Evolutionary conservation across 495 filamentous ascomycete genomes (phyloP), one percentile per base, ranked within the genome.

Genomic region (Penicillium goetzii): DNA sequence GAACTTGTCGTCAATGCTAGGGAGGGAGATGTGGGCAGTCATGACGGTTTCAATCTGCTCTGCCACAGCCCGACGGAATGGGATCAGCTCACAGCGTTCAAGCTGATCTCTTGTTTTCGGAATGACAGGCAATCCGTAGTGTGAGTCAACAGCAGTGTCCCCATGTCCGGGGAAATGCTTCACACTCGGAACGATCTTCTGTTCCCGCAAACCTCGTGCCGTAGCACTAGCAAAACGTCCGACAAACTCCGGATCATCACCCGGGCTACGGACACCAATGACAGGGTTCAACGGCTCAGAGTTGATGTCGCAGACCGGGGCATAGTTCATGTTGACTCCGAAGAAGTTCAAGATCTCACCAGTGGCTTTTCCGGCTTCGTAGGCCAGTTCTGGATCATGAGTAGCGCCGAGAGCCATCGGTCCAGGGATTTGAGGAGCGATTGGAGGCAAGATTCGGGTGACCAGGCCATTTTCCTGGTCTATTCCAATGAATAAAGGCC

Each of bases 91-190:
- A 19, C 77, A 78, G 17, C 68, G 67, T 19, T 79, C 78, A 2
- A 80, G 54, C 21, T 79, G 62, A 61, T 78, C 75, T 36, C 77
- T 68, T 4, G 73, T 68, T 49, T 80, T 80, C 0, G 67, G 36
- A 17, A 80, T 79, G 0, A 76, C 72, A 0, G 78, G 78, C 15
- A 80, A 68, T 8, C 77, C 78, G 69, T 76, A 78, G 51, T 80
- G 78, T 2, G 78, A 80, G 57, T 80, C 78, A 0, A 74, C 71
- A 14, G 78, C 73, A 8, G 78, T 80, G 60, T 79, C 78, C 10
- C 78, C 78, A 64, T 80, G 78, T 0, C 78, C 78, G 1, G 78
- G 78, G 30, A 80, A 80, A 68, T 80, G 78, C 63, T 80, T 80
- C 8, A 78, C 74, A 40, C 74, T 76, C 11, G 78, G 77, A 10